Percentiles rank a stretch among this genome's conserved stretches.
These are phyloP conservation scores for Endocarpon pusillum DNA, from an alignment of 495 filamentous ascomycete species.

Conservation along the genomic window DNA sequence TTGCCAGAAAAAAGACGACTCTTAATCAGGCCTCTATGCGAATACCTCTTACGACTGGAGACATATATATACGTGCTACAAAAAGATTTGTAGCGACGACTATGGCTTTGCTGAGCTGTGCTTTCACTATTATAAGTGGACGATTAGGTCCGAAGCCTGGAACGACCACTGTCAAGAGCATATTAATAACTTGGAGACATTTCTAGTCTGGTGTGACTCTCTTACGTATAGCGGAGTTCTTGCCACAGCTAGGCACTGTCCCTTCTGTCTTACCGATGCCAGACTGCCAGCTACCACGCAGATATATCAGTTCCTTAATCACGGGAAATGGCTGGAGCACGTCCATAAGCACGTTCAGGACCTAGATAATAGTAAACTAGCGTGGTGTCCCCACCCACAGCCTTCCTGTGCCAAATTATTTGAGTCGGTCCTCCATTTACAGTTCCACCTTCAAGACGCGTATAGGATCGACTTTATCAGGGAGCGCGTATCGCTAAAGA, in stretches of 20 bases:
- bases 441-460: not conserved
- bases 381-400: not conserved
- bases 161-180: slow-evolving; percentile 8
- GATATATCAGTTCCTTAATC: no score
- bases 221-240: slow-evolving; percentile 6
- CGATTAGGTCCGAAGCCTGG: slow-evolving; percentile 5
- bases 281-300: no score
- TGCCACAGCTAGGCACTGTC: slow-evolving; percentile 5
- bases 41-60: slow-evolving; percentile 5
- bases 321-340: no score
- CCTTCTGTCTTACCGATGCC: slow-evolving; percentile 4
- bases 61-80: slow-evolving; percentile 10
- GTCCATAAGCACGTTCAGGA: no score
- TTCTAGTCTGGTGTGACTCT: slow-evolving; percentile 8
- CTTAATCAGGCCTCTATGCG: slow-evolving; percentile 4
- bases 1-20: slow-evolving; percentile 1
- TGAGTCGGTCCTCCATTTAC: not conserved
- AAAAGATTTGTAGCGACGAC: slow-evolving; percentile 5
- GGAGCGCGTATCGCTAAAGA: not conserved
- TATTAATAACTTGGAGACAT: slow-evolving; percentile 5
- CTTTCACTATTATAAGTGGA: slow-evolving; percentile 13
- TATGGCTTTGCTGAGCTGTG: slow-evolving; percentile 9
- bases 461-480: not conserved
- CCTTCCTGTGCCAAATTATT: not conserved
- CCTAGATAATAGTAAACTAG: not conserved